Evolutionary conservation across 352 stramenopile genomes (phyloP), one percentile per base, ranked within the genome.

Genomic region (Pythium coloratum): DNA sequence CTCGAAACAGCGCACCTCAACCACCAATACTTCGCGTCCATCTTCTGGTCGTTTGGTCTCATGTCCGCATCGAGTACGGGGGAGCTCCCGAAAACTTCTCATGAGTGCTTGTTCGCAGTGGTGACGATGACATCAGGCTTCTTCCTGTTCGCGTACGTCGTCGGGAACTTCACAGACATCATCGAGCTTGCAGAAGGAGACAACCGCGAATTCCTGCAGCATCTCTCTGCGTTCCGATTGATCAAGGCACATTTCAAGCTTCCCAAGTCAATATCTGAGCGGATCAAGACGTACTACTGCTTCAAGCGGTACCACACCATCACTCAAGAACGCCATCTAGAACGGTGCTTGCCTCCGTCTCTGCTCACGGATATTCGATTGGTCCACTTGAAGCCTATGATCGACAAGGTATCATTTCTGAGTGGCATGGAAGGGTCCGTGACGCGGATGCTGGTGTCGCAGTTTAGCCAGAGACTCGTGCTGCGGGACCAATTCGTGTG

Each of bases 241-340:
- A 59, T 88, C 0, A 53, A 81, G 6, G 36, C 69, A 4, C 77
- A 88, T 44, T 86, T 86, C 44, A 61, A 67, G 7, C 64, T 88
- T 3, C 70, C 77, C 8, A 55, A 56, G 18, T 62, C 72, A 12
- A 74, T 88, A 10, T 54, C 71, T 44, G 50, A 76, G 8, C 71
- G 74, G 1, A 67, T 88, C 38, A 80, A 81, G 53, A 80, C 76
- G 2, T 86, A 72, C 62, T 86, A 76, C 54, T 78, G 79, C 54
- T 88, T 86, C 66, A 69, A 76, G 36, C 74, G 77, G 7, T 88
- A 77, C 57, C 80, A 86, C 49, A 81, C 76, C 1, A 86, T 86
- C 67, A 84, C 77, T 0, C 74, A 85, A 62, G 80, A 88, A 51
- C 68, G 76, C 18, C 53, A 82, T 10, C 59, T 88, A 3, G 71